Conservation (phyloP, 306 rosid species). For the Coriaria nepalensis region DNA sequence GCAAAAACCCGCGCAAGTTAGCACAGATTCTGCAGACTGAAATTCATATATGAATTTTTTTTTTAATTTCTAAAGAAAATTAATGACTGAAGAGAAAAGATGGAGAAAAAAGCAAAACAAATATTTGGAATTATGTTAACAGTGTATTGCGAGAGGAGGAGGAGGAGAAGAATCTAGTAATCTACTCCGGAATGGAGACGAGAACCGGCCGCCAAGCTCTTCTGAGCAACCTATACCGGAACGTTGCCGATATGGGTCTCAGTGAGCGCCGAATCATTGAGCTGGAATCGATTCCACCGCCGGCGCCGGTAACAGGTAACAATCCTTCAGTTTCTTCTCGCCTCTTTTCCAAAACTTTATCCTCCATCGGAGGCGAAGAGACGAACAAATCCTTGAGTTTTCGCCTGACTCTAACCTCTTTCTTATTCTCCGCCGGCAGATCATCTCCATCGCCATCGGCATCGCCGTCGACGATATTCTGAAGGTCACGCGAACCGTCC, state of each 20-base stretch:
- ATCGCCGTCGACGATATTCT: constrained; percentile 14
- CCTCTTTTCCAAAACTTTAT: constrained; percentile 25
- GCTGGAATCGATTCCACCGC: constrained; percentile 8
- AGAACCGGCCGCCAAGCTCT: constrained; percentile 83
- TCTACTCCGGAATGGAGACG: constrained; percentile 64
- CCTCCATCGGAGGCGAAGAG: constrained; percentile 53
- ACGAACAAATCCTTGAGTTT: constrained; percentile 65
- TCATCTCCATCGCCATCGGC: constrained; percentile 2
- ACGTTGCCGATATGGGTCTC: constrained; percentile 50
- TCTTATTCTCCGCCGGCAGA: constrained; percentile 18
- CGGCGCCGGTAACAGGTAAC: constrained; percentile 12
- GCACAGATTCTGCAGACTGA: neutral
- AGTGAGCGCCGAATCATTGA: constrained; percentile 23
- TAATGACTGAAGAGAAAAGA: neutral
- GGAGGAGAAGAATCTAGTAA: too few species aligned
- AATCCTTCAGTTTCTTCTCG: constrained; percentile 17
- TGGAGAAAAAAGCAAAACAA: neutral
- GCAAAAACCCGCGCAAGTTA: neutral
- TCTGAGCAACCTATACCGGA: constrained; percentile 60
- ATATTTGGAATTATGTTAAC: constrained; percentile 21
- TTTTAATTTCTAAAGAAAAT: neutral
- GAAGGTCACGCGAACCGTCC: constrained; percentile 12
- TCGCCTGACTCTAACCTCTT: constrained; percentile 40
- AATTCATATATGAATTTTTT: neutral
- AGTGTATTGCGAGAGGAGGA: constrained; percentile 9